Conservation (phyloP, 768 basidiomycete genomes). For the Macrolepiota dolichaula region DNA sequence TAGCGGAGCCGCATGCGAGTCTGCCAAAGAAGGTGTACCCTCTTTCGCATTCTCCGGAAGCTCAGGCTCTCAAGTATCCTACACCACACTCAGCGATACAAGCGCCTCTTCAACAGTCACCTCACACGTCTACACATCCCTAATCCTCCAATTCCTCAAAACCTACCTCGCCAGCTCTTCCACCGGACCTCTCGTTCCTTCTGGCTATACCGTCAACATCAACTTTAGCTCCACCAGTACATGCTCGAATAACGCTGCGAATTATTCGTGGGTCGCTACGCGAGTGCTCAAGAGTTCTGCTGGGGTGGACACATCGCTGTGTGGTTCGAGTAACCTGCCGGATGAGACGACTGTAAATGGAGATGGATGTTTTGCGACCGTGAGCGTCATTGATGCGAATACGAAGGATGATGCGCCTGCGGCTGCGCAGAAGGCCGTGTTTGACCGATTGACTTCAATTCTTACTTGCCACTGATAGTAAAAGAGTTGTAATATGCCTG, state of each 20-base stretch:
- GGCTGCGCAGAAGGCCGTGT: constrained; percentile 34
- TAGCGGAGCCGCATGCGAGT: constrained; percentile 40
- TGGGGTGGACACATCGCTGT: constrained; percentile 39
- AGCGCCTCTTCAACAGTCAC: constrained; percentile 27
- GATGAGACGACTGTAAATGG: constrained; percentile 37
- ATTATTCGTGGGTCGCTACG: constrained; percentile 43
- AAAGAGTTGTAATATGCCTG: no score
- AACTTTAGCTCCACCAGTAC: constrained; percentile 40
- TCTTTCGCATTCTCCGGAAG: constrained; percentile 35
- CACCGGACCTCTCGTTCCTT: constrained; percentile 33
- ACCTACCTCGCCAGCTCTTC: constrained; percentile 21
- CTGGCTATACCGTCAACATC: constrained; percentile 42
- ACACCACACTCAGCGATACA: constrained; percentile 32
- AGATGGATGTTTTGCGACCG: constrained; percentile 42
- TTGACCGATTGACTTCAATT: constrained; percentile 31
- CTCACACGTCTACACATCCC: constrained; percentile 40
- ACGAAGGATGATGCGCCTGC: constrained; percentile 42
- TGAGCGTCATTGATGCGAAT: constrained; percentile 42
- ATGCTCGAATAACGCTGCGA: constrained; percentile 29
- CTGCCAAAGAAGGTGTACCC: constrained; percentile 37
- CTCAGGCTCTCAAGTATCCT: constrained; percentile 34
- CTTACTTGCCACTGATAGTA: constrained; percentile 17
- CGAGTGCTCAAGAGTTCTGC: constrained; percentile 28
- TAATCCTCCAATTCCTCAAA: constrained; percentile 33
- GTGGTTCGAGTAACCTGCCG: constrained; percentile 39